Percentiles rank a stretch among this genome's conserved stretches.
These are phyloP conservation scores for Tarenaya hassleriana DNA, from an alignment of 345 rosid species.

Conservation along the genomic window DNA sequence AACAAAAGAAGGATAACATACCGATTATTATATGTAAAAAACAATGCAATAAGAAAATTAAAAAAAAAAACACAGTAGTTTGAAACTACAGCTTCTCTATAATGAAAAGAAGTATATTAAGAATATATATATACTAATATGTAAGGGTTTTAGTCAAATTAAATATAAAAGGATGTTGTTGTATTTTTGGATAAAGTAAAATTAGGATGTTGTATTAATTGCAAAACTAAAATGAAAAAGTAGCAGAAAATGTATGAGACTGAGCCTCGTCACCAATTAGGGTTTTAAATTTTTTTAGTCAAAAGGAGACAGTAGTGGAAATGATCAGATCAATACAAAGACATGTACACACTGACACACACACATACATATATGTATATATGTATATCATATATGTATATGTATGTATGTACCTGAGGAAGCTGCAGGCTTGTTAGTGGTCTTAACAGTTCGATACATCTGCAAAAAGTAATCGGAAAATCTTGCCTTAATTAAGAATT, in stretches of 20 bases:
- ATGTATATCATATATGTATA: constrained; percentile 7
- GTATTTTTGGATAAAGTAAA: constrained; percentile 4
- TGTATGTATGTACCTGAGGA: constrained; percentile 54
- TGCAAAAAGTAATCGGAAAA: constrained; percentile 25
- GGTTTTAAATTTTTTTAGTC: too few relatives aligned
- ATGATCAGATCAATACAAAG: background rate
- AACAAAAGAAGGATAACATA: too few relatives aligned
- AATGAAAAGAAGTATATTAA: too few relatives aligned
- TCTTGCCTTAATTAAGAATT: constrained; percentile 14
- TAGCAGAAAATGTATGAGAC: background rate
- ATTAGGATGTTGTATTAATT: too few relatives aligned
- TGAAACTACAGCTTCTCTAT: too few relatives aligned
- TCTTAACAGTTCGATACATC: constrained; percentile 93
- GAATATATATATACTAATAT: background rate
- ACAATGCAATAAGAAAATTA: too few relatives aligned
- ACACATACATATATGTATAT: constrained; percentile 6
- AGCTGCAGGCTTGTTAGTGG: constrained; percentile 77
- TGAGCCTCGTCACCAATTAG: too few relatives aligned
- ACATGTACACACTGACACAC: constrained; percentile 13
- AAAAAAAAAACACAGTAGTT: too few relatives aligned
- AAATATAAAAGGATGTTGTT: constrained; percentile 22
- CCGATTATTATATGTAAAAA: too few relatives aligned
- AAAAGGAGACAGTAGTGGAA: background rate
- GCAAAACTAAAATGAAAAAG: background rate
- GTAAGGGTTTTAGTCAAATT: constrained; percentile 27